Conservation (phyloP, 768 basidiomycete species). For the Suillus subluteus region DNA sequence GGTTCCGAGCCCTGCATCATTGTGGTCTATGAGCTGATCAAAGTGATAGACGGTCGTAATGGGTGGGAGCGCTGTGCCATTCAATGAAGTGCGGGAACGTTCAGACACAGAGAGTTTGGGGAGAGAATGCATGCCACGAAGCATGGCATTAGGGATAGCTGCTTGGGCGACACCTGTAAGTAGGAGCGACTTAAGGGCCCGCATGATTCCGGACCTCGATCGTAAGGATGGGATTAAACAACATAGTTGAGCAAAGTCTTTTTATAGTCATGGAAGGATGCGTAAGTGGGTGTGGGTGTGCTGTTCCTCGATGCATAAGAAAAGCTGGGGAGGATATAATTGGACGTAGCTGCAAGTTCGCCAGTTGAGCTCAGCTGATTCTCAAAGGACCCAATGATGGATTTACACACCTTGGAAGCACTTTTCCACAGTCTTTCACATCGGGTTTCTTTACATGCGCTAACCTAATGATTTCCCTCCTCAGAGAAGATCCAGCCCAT, state of each 20-base stretch:
- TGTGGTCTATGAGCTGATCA: slow-evolving; percentile 46
- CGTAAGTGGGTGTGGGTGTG: background rate
- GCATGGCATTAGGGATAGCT: slow-evolving; percentile 24
- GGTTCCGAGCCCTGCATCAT: slow-evolving; percentile 64
- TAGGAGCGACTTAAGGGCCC: slow-evolving; percentile 1
- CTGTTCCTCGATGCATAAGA: background rate
- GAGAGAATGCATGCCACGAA: slow-evolving; percentile 22
- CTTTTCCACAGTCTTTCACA: background rate
- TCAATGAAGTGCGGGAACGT: slow-evolving; percentile 17
- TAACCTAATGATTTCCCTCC: background rate
- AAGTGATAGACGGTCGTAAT: slow-evolving; percentile 34
- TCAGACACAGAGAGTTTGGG: slow-evolving; percentile 18
- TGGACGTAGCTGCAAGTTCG: background rate
- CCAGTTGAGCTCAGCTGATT: background rate
- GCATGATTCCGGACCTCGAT: background rate
- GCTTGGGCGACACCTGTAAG: slow-evolving; percentile 20
- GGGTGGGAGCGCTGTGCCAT: slow-evolving; percentile 31
- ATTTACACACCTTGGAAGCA: background rate
- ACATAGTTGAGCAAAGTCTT: background rate
- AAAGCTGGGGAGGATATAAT: background rate
- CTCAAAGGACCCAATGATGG: background rate
- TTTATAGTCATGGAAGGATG: background rate
- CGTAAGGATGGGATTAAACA: background rate
- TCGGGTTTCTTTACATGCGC: background rate
- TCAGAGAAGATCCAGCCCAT: background rate